phyloP scores from a whole-genome alignment of 2,329 filamentous ascomycete genomes.

The Monilinia vaccinii-corymbosi region DNA sequence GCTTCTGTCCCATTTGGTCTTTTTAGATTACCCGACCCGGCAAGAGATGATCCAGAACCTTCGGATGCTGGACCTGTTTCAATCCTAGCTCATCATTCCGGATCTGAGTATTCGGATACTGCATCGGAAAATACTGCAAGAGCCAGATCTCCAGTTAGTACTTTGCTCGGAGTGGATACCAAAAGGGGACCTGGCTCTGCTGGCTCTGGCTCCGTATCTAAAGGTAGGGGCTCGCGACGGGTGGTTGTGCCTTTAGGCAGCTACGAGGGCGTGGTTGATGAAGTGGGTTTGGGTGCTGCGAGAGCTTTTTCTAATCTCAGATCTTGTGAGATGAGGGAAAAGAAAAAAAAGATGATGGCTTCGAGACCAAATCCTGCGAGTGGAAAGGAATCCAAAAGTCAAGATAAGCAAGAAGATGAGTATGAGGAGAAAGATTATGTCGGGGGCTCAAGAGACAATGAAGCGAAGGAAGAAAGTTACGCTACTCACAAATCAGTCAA shows the following conservation, averaged over 20 bases:
- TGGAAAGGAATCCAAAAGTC: neutral
- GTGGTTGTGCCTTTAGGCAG: neutral
- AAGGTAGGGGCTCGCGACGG: neutral
- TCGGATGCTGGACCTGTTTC: neutral
- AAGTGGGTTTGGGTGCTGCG: neutral
- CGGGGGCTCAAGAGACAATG: neutral
- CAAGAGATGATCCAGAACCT: neutral
- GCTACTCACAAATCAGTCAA: neutral
- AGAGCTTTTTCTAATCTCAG: neutral
- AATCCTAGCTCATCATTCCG: neutral
- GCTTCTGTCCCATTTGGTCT: conserved; percentile 1
- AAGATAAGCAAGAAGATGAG: neutral
- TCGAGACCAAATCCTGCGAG: accelerated
- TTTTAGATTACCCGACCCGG: neutral
- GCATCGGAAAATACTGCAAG: neutral
- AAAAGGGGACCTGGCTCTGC: neutral
- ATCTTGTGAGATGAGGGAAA: neutral
- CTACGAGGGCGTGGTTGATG: neutral
- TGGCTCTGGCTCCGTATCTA: neutral
- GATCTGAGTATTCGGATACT: neutral
- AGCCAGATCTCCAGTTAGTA: conserved; percentile 4
- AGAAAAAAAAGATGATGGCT: no score
- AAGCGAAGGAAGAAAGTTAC: neutral
- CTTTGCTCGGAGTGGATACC: neutral
- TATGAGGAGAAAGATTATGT: neutral